Evolutionary conservation across 139 green algal species (phyloP).

Genomic region (Nannochloris sp.): DNA sequence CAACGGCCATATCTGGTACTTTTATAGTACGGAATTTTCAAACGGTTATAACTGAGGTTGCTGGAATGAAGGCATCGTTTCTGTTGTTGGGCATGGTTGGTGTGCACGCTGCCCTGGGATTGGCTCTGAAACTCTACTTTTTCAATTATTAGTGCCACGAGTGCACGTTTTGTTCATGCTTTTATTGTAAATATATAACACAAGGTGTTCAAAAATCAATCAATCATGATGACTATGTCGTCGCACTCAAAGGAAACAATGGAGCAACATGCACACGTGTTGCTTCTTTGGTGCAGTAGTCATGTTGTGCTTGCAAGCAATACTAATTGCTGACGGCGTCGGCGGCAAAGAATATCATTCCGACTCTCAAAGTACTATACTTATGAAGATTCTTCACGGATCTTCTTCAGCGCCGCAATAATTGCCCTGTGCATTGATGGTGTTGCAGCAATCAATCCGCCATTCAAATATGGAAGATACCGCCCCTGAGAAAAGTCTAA

Average conservation of each 20-base stretch:
- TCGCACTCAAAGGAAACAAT: too few relatives aligned
- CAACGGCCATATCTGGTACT: conserved; percentile 42
- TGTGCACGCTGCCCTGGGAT: conserved; percentile 52
- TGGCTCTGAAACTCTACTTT: conserved; percentile 75
- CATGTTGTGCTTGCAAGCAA: too few relatives aligned
- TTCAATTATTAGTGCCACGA: conserved; percentile 47
- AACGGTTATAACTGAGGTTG: conserved; percentile 41
- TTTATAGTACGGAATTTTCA: conserved; percentile 69
- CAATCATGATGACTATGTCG: too few relatives aligned
- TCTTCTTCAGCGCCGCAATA: conserved; percentile 14
- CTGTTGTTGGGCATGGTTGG: conserved; percentile 42
- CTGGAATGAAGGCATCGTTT: conserved; percentile 46
- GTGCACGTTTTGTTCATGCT: conserved; percentile 1
- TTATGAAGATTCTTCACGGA: conserved; percentile 1
- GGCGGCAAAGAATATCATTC: background rate
- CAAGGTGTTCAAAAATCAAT: too few relatives aligned
- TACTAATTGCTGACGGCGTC: too few relatives aligned
- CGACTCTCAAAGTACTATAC: background rate
- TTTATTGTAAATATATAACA: background rate
- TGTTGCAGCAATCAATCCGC: conserved; percentile 48
- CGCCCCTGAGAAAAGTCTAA: conserved; percentile 39
- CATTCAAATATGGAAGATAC: conserved; percentile 34
- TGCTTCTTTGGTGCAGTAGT: too few relatives aligned
- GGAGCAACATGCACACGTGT: too few relatives aligned
- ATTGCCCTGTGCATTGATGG: conserved; percentile 29